These are phyloP conservation scores for Umbelopsis vinacea DNA, from an alignment of 192 early-diverging fungal species.

Conservation along the genomic window DNA sequence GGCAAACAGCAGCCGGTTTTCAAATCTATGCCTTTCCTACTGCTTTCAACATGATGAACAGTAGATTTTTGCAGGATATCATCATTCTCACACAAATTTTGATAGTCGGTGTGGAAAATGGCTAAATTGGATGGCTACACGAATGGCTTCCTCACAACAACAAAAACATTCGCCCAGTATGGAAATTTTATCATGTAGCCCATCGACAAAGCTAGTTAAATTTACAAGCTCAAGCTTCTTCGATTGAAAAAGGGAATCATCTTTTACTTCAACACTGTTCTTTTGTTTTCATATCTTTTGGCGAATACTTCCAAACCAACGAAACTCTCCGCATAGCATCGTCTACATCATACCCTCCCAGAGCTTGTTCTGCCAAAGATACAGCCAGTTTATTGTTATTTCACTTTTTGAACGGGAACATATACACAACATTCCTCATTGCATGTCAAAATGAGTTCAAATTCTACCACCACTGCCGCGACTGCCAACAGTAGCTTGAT, in stretches of 20 bases:
- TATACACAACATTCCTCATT: not conserved
- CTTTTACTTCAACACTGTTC: not conserved
- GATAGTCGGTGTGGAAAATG: too few relatives aligned
- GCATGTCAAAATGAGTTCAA: conserved; percentile 11
- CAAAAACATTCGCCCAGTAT: conserved; percentile 22
- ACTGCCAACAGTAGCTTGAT: conserved; percentile 18
- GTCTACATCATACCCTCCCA: too few relatives aligned
- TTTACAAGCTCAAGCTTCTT: conserved; percentile 14
- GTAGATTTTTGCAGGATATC: not conserved
- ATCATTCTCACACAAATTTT: not conserved
- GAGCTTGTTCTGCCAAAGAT: too few relatives aligned
- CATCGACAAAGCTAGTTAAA: not conserved
- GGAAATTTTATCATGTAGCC: conserved; percentile 11
- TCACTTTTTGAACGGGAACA: not conserved
- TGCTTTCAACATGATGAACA: not conserved
- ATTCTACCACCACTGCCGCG: not conserved
- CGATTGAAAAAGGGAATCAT: not conserved
- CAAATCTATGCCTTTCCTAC: not conserved
- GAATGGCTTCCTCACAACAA: not conserved
- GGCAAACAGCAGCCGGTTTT: not conserved
- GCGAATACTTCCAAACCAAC: too few relatives aligned
- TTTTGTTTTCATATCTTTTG: not conserved
- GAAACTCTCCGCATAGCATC: too few relatives aligned
- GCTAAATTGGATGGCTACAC: not conserved
- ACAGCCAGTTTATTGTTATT: too few relatives aligned